Evolutionary conservation across 2,329 filamentous ascomycete genomes (phyloP).

Genomic region (Fusarium decemcellulare): DNA sequence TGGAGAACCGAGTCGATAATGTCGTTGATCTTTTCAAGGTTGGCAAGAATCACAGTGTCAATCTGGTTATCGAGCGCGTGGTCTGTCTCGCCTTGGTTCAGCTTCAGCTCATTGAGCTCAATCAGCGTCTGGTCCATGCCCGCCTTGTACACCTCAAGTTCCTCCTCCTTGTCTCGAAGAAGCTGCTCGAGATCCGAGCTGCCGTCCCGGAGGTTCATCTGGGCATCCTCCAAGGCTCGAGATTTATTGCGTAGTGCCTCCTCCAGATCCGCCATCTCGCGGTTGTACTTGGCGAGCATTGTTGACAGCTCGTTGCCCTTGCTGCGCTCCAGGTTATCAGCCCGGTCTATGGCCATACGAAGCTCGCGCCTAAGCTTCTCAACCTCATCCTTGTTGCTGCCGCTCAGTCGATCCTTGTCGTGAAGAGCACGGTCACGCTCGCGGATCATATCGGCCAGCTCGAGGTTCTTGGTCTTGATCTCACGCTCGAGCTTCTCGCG

Average conservation of each 20-base stretch:
- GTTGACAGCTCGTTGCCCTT: constrained; percentile 97
- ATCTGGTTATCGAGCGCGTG: constrained; percentile 90
- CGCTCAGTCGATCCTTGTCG: constrained; percentile 89
- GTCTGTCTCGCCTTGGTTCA: constrained; percentile 82
- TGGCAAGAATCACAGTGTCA: constrained; percentile 88
- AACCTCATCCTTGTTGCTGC: constrained; percentile 91
- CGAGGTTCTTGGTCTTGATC: constrained; percentile 99
- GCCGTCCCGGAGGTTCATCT: constrained; percentile 82
- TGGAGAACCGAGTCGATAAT: constrained; percentile 98
- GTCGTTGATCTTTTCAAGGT: constrained; percentile 93
- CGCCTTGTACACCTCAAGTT: constrained; percentile 97
- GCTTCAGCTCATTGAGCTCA: constrained; percentile 89
- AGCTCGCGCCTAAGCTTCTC: constrained; percentile 96
- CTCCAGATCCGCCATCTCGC: constrained; percentile 96
- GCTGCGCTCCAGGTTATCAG: constrained; percentile 90
- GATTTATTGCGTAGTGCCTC: constrained; percentile 92
- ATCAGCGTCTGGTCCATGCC: constrained; percentile 97
- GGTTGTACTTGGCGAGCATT: constrained; percentile 95
- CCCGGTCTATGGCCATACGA: constrained; percentile 90
- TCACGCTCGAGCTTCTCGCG: constrained; percentile 97
- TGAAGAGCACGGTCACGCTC: constrained; percentile 94
- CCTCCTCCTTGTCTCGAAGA: constrained; percentile 95
- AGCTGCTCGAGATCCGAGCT: constrained; percentile 88
- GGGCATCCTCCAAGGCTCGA: constrained; percentile 86
- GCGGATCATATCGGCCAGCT: constrained; percentile 97